These are phyloP conservation scores for Bretschneidera sinensis DNA, from an alignment of 345 rosid species.

Conservation along the genomic window DNA sequence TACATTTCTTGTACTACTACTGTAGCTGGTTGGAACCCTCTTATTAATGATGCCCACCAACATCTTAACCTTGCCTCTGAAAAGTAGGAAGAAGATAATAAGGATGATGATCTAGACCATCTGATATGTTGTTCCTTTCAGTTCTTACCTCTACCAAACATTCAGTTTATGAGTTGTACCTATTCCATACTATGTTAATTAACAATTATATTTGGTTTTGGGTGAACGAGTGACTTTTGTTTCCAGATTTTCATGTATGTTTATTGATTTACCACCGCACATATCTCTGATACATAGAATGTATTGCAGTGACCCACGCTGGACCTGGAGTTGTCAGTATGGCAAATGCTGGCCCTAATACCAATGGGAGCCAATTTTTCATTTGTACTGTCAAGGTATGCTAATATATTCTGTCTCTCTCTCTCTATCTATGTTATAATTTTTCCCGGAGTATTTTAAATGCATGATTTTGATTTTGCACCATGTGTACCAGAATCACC, in stretches of 20 bases:
- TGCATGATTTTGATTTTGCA: not conserved
- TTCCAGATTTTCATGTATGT: not conserved
- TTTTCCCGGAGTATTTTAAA: not conserved
- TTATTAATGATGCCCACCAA: not conserved
- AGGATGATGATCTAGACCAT: not conserved
- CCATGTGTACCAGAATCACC: not conserved
- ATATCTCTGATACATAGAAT: constrained; percentile 9
- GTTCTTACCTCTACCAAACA: too few relatives aligned
- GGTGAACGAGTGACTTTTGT: not conserved
- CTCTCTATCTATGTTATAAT: not conserved
- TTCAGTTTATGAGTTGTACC: not conserved
- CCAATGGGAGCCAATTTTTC: constrained; percentile 97
- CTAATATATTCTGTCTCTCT: constrained; percentile 1
- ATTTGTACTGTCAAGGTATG: constrained; percentile 95
- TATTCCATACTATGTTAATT: not conserved
- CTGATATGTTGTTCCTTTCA: not conserved
- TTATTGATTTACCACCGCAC: not conserved
- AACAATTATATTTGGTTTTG: too few relatives aligned
- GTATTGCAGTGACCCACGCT: constrained; percentile 66
- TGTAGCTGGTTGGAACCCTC: not conserved
- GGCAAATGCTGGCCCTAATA: constrained; percentile 99
- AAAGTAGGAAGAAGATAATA: not conserved
- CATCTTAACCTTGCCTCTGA: not conserved
- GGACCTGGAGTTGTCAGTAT: constrained; percentile 97
- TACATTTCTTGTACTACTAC: constrained; percentile 1